Base-by-base conservation (phyloP, 116 monocot species). In the Phalaenopsis hybrid region DNA sequence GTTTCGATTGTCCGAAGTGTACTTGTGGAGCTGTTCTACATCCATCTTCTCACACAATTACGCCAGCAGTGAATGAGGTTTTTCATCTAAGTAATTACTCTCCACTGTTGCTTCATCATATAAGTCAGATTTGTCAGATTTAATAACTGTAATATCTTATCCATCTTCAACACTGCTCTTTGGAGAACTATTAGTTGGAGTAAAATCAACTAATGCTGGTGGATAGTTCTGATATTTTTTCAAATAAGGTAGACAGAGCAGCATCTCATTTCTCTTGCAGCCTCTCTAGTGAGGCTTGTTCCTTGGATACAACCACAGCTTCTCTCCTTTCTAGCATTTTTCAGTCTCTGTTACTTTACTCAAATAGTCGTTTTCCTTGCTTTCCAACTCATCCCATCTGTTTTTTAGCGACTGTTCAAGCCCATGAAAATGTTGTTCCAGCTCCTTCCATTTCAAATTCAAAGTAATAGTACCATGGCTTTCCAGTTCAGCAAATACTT, bases 1-100 rank as follows among this genome's bases (percentile, higher is more conserved):
- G 76, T 96, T 96, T 10, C 96, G 88, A 72, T 96, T 96, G 78
- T 96, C 96, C 63, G 96, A 96, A 73, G 94, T 91, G 79, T 77
- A 96, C 76, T 89, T 91, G 74, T 92, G 92, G 50, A 96, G 85
- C 18, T 88, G 92, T 74, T 92, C 86, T 63, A 85, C 90, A 84
- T 96, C 90, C 94, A 96, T 96, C 78, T 88, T 58, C 83, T 85
- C 75, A 83, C 94, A 96, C 20, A 96, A 86, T 49, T 88, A 81
- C 72, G 82, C 81, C 44, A 97, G 79, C 67, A 86, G 81, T 58
- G 94, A 85, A 73, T 37, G 74, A 13, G 81, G 79, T 74, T 82
- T 77, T 4, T 25, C 63, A 78, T 84, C 85, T 63, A 49, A 31
- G 52, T 88, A 76, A 37, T 43, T 86, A 79, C 80, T 82, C 80